Evolutionary conservation across 768 basidiomycete genomes (phyloP).

Genomic region (Neoboletus brunneissimus): DNA sequence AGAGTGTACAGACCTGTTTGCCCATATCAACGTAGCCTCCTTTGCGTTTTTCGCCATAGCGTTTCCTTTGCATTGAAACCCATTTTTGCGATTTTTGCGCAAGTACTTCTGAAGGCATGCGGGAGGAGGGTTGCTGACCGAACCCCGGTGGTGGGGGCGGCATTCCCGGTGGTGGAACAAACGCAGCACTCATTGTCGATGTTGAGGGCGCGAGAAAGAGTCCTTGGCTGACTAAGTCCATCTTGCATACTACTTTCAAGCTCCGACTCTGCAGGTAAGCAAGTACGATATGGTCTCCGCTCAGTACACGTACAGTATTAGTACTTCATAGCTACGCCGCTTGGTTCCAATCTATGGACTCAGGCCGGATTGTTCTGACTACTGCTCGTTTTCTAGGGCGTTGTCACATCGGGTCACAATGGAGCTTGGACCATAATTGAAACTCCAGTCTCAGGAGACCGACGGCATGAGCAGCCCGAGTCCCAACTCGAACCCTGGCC

Average conservation of each 20-base stretch:
- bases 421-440: too few relatives aligned
- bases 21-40: conserved; percentile 91
- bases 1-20: conserved; percentile 66
- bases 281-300: too few relatives aligned
- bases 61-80: conserved; percentile 89
- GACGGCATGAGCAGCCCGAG: too few relatives aligned
- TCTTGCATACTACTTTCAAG: conserved; percentile 12
- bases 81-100: conserved; percentile 95
- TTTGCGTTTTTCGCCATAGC: conserved; percentile 88
- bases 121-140: conserved; percentile 36
- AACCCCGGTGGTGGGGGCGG: conserved; percentile 35
- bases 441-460: too few relatives aligned
- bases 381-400: too few relatives aligned
- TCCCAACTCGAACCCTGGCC: too few relatives aligned
- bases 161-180: conserved; percentile 42
- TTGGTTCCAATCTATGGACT: too few relatives aligned
- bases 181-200: conserved; percentile 32
- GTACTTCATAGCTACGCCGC: too few relatives aligned
- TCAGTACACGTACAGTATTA: too few relatives aligned
- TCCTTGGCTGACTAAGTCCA: conserved; percentile 24
- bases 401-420: neutral
- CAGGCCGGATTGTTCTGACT: too few relatives aligned
- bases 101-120: conserved; percentile 65
- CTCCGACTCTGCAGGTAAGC: conserved; percentile 12
- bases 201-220: conserved; percentile 27